Evolutionary conservation across 352 stramenopile species (phyloP).

Genomic region (Globisporangium okanoganense): DNA sequence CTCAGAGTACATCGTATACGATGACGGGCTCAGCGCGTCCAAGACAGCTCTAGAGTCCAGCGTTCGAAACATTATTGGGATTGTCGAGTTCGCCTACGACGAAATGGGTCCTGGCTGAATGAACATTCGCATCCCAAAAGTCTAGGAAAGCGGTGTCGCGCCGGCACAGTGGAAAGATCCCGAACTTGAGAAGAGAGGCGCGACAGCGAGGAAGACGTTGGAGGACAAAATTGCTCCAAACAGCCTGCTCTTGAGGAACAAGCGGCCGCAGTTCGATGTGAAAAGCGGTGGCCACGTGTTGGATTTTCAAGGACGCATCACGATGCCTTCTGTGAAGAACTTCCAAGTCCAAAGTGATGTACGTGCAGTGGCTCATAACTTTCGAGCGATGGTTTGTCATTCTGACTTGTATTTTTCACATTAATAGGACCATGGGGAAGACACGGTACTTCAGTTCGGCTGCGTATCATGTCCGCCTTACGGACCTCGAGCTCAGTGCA

Average conservation of each 20-base stretch:
- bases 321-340: slow-evolving; percentile 71
- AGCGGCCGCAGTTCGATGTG: slow-evolving; percentile 59
- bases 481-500: slow-evolving; percentile 44
- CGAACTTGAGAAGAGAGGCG: slow-evolving; percentile 5
- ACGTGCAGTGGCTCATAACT: slow-evolving; percentile 41
- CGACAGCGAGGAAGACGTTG: slow-evolving; percentile 18
- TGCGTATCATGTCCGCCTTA: slow-evolving; percentile 55
- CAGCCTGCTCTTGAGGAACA: slow-evolving; percentile 88
- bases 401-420: neutral
- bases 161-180: slow-evolving; percentile 29
- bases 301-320: slow-evolving; percentile 62
- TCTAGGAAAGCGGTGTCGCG: slow-evolving; percentile 24
- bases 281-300: slow-evolving; percentile 52
- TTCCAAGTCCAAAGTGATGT: slow-evolving; percentile 65
- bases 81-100: slow-evolving; percentile 66
- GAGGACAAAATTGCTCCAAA: slow-evolving; percentile 44
- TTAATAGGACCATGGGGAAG: slow-evolving; percentile 29
- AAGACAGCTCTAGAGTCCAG: slow-evolving; percentile 32
- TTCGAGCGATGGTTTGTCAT: neutral
- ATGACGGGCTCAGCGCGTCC: slow-evolving; percentile 31
- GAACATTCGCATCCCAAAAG: slow-evolving; percentile 34
- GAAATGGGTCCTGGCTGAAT: slow-evolving; percentile 58
- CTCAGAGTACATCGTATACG: slow-evolving; percentile 57
- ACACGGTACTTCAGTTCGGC: slow-evolving; percentile 53
- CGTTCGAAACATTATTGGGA: slow-evolving; percentile 39